Conservation (phyloP, 106 monocot genomes). For the Alisma plantagoaquatica region DNA sequence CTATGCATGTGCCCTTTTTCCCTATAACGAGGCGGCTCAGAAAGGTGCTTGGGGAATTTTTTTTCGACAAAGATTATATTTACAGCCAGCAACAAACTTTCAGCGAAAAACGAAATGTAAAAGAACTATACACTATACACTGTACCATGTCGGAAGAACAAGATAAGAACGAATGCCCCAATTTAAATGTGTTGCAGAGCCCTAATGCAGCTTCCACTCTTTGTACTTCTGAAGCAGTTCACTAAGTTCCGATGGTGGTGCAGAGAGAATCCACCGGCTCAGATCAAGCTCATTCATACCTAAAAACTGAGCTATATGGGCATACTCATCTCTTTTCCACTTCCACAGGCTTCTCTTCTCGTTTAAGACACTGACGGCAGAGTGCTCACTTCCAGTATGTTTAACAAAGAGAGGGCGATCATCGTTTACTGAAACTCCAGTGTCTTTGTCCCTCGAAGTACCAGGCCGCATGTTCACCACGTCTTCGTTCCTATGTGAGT, state of each 20-base stretch:
- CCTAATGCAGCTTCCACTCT: no score
- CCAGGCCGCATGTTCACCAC: slow-evolving; percentile 54
- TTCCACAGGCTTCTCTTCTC: slow-evolving; percentile 3
- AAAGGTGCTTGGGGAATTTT: no score
- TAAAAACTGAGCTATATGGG: slow-evolving; percentile 34
- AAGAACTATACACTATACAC: no score
- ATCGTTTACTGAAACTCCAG: background rate
- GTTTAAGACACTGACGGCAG: background rate
- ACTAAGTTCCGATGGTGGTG: slow-evolving; percentile 32
- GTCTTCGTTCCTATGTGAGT: slow-evolving; percentile 86
- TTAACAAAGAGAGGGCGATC: background rate
- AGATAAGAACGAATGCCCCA: no score
- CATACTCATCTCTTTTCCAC: slow-evolving; percentile 42
- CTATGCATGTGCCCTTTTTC: no score
- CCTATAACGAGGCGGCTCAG: no score
- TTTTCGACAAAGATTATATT: no score
- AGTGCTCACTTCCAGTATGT: background rate
- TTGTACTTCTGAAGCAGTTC: slow-evolving; percentile 58
- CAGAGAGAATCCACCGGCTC: slow-evolving; percentile 75
- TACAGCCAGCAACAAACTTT: no score
- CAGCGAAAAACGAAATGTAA: no score
- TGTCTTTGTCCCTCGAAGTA: slow-evolving; percentile 7
- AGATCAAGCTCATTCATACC: slow-evolving; percentile 66
- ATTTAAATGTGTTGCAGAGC: no score
- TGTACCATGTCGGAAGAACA: no score